Base-by-base conservation (phyloP, 805 yeast species). In the Candida maltosa region DNA sequence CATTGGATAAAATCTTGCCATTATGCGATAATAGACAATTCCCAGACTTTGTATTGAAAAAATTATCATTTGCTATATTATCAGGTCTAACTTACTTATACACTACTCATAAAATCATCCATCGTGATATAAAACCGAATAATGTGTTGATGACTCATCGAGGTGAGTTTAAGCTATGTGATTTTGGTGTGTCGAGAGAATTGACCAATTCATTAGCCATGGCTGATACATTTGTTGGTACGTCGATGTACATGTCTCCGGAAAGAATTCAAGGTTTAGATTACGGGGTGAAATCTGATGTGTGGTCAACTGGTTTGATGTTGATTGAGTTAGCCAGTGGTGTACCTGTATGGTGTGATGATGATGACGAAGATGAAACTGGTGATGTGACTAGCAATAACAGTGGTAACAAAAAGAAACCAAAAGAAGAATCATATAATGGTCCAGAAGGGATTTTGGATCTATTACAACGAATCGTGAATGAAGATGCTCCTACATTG, bases 171-270 rank as follows among this genome's bases (percentile, higher is more conserved):
- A 93, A 89, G 58, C 70, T 93, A 16, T 89, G 97, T 62, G 99
- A 93, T 60, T 93, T 93, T 65, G 99, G 99, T 16, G 99, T 93
- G 5, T 80, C 89, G 20, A 79, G 96, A 41, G 96, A 88, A 54
- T 70, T 93, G 34, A 85, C 87, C 38, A 88, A 91, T 59, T 93
- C 98, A 1, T 75, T 93, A 39, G 71, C 72, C 20, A 60, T 65
- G 65, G 98, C 97, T 0, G 96, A 93, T 51, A 93, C 98, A 0
- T 93, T 93, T 68, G 97, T 93, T 7, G 99, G 99, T 1, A 93
- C 99, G 0, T 87, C 96, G 1, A 87, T 95, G 0, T 93, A 93
- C 56, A 93, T 93, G 73, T 85, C 96, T 1, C 99, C 99, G 0
- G 99, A 93, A 51, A 73, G 99, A 43, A 91, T 93, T 37, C 96